Base-by-base conservation (phyloP, 441 rosid species). In the Breynia disticha region DNA sequence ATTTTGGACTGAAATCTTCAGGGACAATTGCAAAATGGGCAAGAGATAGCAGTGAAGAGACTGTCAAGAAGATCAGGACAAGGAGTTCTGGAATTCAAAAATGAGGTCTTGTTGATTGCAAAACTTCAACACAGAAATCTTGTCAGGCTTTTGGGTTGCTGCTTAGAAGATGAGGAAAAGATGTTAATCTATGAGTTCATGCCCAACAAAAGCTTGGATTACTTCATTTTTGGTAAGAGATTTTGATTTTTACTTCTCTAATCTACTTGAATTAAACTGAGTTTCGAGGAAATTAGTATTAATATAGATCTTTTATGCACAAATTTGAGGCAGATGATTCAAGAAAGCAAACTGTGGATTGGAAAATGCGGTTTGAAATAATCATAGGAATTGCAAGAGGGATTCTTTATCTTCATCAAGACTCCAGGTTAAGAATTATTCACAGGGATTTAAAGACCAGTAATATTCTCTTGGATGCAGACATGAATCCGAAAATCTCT, bases 401-500 rank as follows among this genome's bases (percentile, higher is more conserved):
- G n/a, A 59, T 75, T 16, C 69, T 68, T 4, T 75, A 75, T 43
- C 69, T 75, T 8, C 76, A 71, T 12, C 64, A 71, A 21, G 73
- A 71, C 44, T 75, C 79, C 13, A 54, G 76, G 21, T 61, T 71
- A 11, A 62, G 52, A 56, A 56, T 74, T 44, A 70, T 70, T 39
- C 79, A 70, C 48, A 38, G 79, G 24, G 75, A 70, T 52, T 32
- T 71, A 11, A 75, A 75, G 57, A 64, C 76, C 0, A 71, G 67
- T 52, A 75, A 75, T 20, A 56, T 75, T 4, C 35, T 75, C 41
- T 11, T 71, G 20, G 74, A 68, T 19, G 38, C 60, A 11, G 69
- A 68, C 28, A 71, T 75, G 72, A 65, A 52, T 22, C 69, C 74
- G 17, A 75, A 68, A 54, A 75, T 75, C 52, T 75, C 79, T 6